These are phyloP conservation scores for Russula brevipes DNA, from an alignment of 768 basidiomycete species.

Conservation along the genomic window DNA sequence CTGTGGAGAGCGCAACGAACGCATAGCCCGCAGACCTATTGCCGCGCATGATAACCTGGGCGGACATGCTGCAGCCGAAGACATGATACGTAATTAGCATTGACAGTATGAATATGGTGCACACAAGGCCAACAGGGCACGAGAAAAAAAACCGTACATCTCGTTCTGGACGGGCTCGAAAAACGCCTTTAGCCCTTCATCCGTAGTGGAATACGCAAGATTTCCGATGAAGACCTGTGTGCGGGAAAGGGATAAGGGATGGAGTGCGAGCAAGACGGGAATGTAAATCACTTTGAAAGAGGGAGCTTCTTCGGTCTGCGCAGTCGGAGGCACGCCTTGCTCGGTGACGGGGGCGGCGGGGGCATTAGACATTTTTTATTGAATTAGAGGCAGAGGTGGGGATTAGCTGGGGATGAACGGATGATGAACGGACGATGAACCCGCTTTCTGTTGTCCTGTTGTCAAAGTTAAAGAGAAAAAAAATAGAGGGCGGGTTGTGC, in stretches of 20 bases:
- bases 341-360: constrained; percentile 77
- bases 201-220: constrained; percentile 90
- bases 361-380: constrained; percentile 77
- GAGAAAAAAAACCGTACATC: constrained; percentile 55
- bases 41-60: constrained; percentile 82
- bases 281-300: constrained; percentile 65
- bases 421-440: constrained; percentile 51
- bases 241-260: constrained; percentile 12
- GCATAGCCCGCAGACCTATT: constrained; percentile 87
- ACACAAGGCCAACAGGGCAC: constrained; percentile 12
- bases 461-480: constrained; percentile 65
- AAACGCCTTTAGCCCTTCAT: constrained; percentile 92
- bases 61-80: constrained; percentile 55
- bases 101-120: constrained; percentile 18
- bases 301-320: constrained; percentile 73
- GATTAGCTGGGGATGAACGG: constrained; percentile 37
- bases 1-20: constrained; percentile 78
- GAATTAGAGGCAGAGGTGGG: constrained; percentile 52
- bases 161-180: constrained; percentile 84
- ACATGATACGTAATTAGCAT: constrained; percentile 20
- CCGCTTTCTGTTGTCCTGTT: constrained; percentile 65
- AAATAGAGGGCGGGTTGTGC: constrained; percentile 30
- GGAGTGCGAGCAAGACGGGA: constrained; percentile 26
- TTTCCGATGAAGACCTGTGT: constrained; percentile 88
- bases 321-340: constrained; percentile 78